phyloP scores from a whole-genome alignment of 331 rosid species.

The Acacia concinna region DNA sequence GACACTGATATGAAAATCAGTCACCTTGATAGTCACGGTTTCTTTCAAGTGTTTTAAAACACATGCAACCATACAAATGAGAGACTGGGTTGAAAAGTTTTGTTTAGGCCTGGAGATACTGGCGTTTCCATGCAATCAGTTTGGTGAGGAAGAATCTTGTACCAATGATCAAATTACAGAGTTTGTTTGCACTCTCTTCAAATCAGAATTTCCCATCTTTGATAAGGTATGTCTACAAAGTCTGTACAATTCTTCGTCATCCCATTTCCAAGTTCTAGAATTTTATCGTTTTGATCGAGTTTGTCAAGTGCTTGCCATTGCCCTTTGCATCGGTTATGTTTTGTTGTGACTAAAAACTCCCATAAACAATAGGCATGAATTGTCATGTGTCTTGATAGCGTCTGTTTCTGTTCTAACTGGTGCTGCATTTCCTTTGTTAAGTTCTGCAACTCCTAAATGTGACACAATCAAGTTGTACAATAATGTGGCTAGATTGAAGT shows the following conservation, averaged over 20 bases:
- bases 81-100: conserved; percentile 6
- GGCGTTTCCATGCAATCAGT: conserved; percentile 71
- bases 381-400: neutral
- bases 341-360: neutral
- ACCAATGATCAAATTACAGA: conserved; percentile 47
- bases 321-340: neutral
- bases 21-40: neutral
- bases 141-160: conserved; percentile 60
- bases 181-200: conserved; percentile 61
- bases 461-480: neutral
- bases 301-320: neutral
- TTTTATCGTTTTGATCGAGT: neutral
- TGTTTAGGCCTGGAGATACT: conserved; percentile 69
- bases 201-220: conserved; percentile 59
- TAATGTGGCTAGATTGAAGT: conserved; percentile 59
- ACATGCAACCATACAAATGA: neutral
- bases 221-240: conserved; percentile 43
- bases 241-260: conserved; percentile 3
- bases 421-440: conserved; percentile 10
- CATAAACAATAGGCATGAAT: neutral
- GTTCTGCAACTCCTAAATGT: conserved; percentile 4
- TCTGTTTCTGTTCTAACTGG: neutral
- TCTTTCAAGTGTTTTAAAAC: conserved; percentile 8
- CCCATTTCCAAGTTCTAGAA: conserved; percentile 2
- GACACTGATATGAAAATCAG: neutral